These are phyloP conservation scores for Batrachochytrium dendrobatidis DNA, from an alignment of 371 early-diverging fungal genomes.

Conservation along the genomic window DNA sequence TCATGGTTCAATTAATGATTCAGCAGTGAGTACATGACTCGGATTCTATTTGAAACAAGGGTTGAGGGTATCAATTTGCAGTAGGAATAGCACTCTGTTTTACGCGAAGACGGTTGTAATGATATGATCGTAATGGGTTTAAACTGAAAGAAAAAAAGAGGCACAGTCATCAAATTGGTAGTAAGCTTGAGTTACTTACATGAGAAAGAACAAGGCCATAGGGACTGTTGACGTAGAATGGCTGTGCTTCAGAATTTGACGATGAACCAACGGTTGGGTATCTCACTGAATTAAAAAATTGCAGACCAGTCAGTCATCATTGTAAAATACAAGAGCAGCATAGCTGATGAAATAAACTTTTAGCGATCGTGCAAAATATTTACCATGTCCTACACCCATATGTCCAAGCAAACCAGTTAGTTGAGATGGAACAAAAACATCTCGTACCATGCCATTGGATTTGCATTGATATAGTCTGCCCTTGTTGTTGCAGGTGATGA, in stretches of 20 bases:
- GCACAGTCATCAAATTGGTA: neutral
- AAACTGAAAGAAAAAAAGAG: neutral
- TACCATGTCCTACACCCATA: slow-evolving; percentile 96
- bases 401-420: slow-evolving; percentile 69
- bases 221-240: slow-evolving; percentile 97
- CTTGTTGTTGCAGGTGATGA: slow-evolving; percentile 90
- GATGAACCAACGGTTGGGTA: slow-evolving; percentile 96
- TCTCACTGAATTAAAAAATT: slow-evolving; percentile 59
- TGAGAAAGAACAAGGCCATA: slow-evolving; percentile 96
- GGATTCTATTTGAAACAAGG: neutral
- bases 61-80: neutral
- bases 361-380: no score
- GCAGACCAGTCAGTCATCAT: no score
- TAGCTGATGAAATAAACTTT: neutral
- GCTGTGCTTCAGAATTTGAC: slow-evolving; percentile 92
- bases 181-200: no score
- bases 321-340: no score
- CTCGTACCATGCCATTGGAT: slow-evolving; percentile 95
- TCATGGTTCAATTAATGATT: slow-evolving; percentile 3
- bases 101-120: no score
- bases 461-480: slow-evolving; percentile 96
- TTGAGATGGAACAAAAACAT: slow-evolving; percentile 80
- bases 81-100: no score
- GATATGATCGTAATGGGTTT: neutral
- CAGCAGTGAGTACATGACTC: neutral